Conservation (phyloP, 2,329 filamentous ascomycete species). For the Stemphylium lycopersici region DNA sequence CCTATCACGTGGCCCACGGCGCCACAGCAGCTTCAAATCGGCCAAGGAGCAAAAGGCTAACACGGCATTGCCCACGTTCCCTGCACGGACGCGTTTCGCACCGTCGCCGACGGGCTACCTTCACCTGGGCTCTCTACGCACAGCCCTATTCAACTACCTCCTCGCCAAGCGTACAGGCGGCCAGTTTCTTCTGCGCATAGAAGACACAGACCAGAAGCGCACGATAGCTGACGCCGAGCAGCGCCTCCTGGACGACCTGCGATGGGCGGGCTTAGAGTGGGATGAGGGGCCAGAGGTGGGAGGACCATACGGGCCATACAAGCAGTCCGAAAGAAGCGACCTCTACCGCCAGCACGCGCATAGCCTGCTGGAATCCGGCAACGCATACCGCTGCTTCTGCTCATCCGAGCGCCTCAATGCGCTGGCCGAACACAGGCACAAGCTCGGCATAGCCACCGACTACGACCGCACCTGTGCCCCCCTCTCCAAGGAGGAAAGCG, state of each 20-base stretch:
- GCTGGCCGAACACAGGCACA: conserved; percentile 68
- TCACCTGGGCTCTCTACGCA: conserved; percentile 88
- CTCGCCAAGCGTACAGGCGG: conserved; percentile 87
- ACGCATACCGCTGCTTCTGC: conserved; percentile 95
- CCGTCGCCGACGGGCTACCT: conserved; percentile 94
- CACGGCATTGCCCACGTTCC: conserved; percentile 33
- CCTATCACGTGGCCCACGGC: conserved; percentile 22
- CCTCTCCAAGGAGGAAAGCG: conserved; percentile 70
- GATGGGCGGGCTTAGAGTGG: conserved; percentile 90
- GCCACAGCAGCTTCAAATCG: conserved; percentile 20
- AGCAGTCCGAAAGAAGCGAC: conserved; percentile 78
- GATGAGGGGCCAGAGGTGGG: conserved; percentile 88
- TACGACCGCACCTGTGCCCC: conserved; percentile 77
- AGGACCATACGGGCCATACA: conserved; percentile 85
- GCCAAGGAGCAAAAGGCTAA: conserved; percentile 16
- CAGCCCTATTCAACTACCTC: conserved; percentile 93
- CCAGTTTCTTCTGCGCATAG: conserved; percentile 87
- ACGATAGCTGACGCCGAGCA: conserved; percentile 80
- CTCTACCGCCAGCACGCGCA: conserved; percentile 76
- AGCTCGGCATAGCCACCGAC: conserved; percentile 63
- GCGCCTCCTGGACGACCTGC: conserved; percentile 76
- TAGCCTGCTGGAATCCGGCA: conserved; percentile 69
- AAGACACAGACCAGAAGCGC: conserved; percentile 93
- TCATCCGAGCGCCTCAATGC: conserved; percentile 71
- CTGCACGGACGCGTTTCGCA: conserved; percentile 79